Evolutionary conservation across 495 filamentous ascomycete genomes (phyloP).

Genomic region (Penicillium paxilli): DNA sequence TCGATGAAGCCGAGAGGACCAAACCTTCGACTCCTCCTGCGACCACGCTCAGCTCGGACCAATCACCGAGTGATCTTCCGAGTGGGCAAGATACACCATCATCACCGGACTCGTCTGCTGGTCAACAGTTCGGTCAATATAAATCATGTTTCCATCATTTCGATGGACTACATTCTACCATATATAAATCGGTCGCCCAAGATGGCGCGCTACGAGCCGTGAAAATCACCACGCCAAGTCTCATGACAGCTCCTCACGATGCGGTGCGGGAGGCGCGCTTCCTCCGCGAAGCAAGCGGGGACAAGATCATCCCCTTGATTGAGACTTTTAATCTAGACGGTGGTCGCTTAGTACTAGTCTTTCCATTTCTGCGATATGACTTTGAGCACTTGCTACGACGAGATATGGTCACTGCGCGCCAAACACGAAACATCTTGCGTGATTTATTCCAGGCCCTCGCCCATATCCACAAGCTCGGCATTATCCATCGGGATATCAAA

Average conservation of each 20-base stretch:
- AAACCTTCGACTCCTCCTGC: constrained; percentile 16
- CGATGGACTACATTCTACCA: constrained; percentile 77
- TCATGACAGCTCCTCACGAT: constrained; percentile 76
- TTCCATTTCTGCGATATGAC: constrained; percentile 78
- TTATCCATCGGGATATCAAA: constrained; percentile 94
- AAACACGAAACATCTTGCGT: constrained; percentile 51
- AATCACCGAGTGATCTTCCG: constrained; percentile 11
- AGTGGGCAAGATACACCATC: constrained; percentile 5
- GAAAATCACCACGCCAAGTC: constrained; percentile 79
- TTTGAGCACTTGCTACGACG: constrained; percentile 62
- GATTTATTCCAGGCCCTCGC: constrained; percentile 72
- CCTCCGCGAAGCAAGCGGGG: constrained; percentile 48
- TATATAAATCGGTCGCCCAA: constrained; percentile 61
- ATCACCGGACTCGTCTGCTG: neutral
- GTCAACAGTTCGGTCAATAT: constrained; percentile 71
- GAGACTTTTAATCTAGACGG: constrained; percentile 71
- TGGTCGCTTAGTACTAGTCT: constrained; percentile 71
- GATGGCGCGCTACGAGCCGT: constrained; percentile 62
- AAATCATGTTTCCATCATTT: constrained; percentile 65
- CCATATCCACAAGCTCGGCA: constrained; percentile 68
- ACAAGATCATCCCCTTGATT: constrained; percentile 65
- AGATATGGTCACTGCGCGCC: constrained; percentile 40
- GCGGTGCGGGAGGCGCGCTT: constrained; percentile 75
- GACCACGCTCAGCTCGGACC: constrained; percentile 16
- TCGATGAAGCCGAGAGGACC: constrained; percentile 35